Conservation (phyloP, 495 filamentous ascomycete genomes). For the Penicillium maclennaniae region DNA sequence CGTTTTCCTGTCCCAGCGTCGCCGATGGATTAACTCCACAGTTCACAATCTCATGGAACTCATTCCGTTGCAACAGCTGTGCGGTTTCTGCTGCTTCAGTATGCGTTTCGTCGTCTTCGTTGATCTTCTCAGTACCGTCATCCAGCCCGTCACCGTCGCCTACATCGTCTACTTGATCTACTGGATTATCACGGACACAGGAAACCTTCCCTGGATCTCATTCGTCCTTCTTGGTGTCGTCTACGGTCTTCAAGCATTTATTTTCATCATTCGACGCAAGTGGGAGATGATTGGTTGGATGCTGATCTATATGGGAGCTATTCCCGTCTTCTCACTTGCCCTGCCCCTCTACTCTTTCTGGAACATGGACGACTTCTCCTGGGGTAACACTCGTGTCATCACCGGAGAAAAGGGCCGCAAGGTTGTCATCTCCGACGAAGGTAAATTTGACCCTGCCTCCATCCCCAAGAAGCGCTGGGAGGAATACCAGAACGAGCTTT, state of each 20-base stretch:
- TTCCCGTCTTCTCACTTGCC: slow-evolving; percentile 87
- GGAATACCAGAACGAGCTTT: slow-evolving; percentile 96
- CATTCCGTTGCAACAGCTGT: slow-evolving; percentile 87
- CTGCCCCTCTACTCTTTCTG: slow-evolving; percentile 96
- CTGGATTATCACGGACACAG: slow-evolving; percentile 55
- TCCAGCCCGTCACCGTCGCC: slow-evolving; percentile 87
- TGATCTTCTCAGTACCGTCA: slow-evolving; percentile 84
- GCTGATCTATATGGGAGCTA: slow-evolving; percentile 88
- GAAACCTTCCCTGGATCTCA: slow-evolving; percentile 71
- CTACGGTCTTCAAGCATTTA: slow-evolving; percentile 94
- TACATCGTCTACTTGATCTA: slow-evolving; percentile 90
- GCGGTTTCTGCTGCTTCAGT: slow-evolving; percentile 99
- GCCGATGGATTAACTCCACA: slow-evolving; percentile 99
- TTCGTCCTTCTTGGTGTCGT: slow-evolving; percentile 90
- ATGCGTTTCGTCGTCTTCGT: slow-evolving; percentile 98
- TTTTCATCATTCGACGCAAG: slow-evolving; percentile 92
- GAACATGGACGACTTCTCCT: slow-evolving; percentile 99
- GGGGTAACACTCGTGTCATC: slow-evolving; percentile 97
- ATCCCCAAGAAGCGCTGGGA: slow-evolving; percentile 99
- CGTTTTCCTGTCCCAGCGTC: slow-evolving; percentile 95
- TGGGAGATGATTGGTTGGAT: slow-evolving; percentile 99
- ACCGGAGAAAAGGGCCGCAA: slow-evolving; percentile 94
- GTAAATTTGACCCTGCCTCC: slow-evolving; percentile 89
- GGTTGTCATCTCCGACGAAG: slow-evolving; percentile 92
- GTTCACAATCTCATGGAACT: slow-evolving; percentile 97